Percentiles rank a stretch among this genome's conserved stretches.
These are phyloP conservation scores for Rugonectria rugulosa DNA, from an alignment of 2,329 filamentous ascomycete species.

Conservation along the genomic window DNA sequence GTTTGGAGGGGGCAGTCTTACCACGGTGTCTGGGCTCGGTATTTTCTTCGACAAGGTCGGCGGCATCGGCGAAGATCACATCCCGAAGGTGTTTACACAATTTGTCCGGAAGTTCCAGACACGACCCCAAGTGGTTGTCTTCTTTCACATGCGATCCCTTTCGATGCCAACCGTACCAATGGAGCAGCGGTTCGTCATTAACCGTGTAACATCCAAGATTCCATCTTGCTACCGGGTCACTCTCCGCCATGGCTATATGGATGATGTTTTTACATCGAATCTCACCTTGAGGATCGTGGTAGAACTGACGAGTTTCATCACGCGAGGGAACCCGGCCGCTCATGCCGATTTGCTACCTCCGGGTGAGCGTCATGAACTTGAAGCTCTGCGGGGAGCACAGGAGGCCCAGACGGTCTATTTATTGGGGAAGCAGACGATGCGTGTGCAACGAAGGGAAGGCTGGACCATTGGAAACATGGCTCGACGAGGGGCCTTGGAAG, in stretches of 20 bases:
- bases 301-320: constrained; percentile 64
- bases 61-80: constrained; percentile 60
- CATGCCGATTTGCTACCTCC: constrained; percentile 34
- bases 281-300: constrained; percentile 64
- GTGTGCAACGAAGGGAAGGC: constrained; percentile 48
- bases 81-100: constrained; percentile 63
- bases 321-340: constrained; percentile 42
- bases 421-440: constrained; percentile 69
- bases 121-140: constrained; percentile 72
- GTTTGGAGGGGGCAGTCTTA: constrained; percentile 53
- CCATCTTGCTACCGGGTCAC: constrained; percentile 74
- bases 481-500: constrained; percentile 56
- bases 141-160: constrained; percentile 75
- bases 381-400: constrained; percentile 52
- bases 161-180: constrained; percentile 62
- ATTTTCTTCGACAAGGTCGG: constrained; percentile 84
- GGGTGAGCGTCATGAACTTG: constrained; percentile 48
- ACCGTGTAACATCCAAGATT: constrained; percentile 51
- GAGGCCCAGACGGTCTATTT: constrained; percentile 61
- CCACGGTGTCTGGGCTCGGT: constrained; percentile 64
- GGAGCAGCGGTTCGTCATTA: constrained; percentile 56
- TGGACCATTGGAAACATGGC: constrained; percentile 46
- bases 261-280: constrained; percentile 72
- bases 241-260: constrained; percentile 76
- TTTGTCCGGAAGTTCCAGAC: constrained; percentile 76